Percentiles rank a stretch among this genome's conserved stretches.
phyloP scores from a whole-genome alignment of 306 rosid species.

The Vigna angularis region DNA sequence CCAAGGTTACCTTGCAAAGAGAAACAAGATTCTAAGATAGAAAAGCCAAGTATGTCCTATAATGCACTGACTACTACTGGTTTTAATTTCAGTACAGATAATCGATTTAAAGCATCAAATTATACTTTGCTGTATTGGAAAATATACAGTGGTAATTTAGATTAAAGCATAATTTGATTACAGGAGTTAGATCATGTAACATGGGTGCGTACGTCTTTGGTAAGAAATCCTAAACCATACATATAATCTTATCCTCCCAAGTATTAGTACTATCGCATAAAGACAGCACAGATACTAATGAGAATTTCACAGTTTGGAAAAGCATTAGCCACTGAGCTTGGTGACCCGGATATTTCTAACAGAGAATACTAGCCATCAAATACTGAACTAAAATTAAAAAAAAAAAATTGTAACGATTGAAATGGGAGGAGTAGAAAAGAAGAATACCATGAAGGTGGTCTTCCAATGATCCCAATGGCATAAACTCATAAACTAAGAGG shows the following conservation, averaged over 20 bases:
- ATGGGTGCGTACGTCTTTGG: not conserved
- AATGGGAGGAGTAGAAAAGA: slow-evolving; percentile 25
- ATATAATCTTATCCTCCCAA: not conserved
- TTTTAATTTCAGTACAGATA: slow-evolving; percentile 17
- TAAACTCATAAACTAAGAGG: slow-evolving; percentile 45
- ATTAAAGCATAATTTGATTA: not conserved
- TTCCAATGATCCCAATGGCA: slow-evolving; percentile 61
- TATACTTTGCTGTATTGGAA: not conserved
- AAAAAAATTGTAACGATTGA: slow-evolving; percentile 30
- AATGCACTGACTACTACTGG: slow-evolving; percentile 10
- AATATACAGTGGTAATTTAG: not conserved
- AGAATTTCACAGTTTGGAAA: not conserved
- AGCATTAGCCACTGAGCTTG: not conserved
- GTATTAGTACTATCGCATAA: not conserved
- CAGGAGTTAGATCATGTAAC: not conserved
- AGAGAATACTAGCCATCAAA: slow-evolving; percentile 5
- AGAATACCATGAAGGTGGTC: slow-evolving; percentile 90
- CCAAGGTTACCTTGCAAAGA: slow-evolving; percentile 16
- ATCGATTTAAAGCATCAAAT: not conserved
- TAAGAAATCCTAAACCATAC: not conserved
- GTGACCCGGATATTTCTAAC: slow-evolving; percentile 9
- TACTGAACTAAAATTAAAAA: not conserved
- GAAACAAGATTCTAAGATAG: slow-evolving; percentile 29
- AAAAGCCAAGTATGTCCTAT: slow-evolving; percentile 8
- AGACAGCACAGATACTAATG: not conserved